Percentiles rank a stretch among this genome's conserved stretches.
phyloP scores from a whole-genome alignment of 2,329 filamentous ascomycete genomes.

The Phoma sp. region DNA sequence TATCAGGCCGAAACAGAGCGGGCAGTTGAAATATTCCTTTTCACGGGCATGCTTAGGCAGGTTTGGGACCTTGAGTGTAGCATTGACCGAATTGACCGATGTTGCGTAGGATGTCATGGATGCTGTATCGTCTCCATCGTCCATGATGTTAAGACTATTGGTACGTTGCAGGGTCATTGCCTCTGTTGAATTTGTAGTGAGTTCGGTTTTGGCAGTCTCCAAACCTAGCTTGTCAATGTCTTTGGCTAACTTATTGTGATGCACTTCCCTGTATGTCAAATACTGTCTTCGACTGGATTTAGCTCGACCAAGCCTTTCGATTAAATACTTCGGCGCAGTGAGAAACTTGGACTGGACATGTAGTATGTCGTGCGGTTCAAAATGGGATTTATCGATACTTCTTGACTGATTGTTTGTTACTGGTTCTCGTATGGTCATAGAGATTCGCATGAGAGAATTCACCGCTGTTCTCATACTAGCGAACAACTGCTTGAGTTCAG shows the following conservation, averaged over 20 bases:
- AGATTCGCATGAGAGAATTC: constrained; percentile 43
- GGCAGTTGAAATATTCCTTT: constrained; percentile 40
- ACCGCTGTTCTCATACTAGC: constrained; percentile 29
- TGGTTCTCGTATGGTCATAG: constrained; percentile 44
- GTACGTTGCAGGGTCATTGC: constrained; percentile 15
- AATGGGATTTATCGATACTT: constrained; percentile 37
- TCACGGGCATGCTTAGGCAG: constrained; percentile 31
- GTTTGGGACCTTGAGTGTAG: constrained; percentile 29
- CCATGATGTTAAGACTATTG: constrained; percentile 8
- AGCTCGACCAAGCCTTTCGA: constrained; percentile 38
- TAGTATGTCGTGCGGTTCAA: constrained; percentile 35
- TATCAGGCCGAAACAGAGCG: constrained; percentile 39
- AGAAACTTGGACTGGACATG: constrained; percentile 1
- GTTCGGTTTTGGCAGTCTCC: constrained; percentile 25
- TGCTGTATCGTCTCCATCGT: constrained; percentile 24
- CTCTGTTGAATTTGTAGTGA: constrained; percentile 30
- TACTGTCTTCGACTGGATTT: constrained; percentile 44
- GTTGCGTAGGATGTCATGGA: constrained; percentile 42
- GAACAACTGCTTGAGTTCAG: constrained; percentile 19
- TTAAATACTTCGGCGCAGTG: constrained; percentile 12
- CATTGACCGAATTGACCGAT: constrained; percentile 28
- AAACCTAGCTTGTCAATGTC: constrained; percentile 29
- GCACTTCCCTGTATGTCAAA: constrained; percentile 43
- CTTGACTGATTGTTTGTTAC: constrained; percentile 38
- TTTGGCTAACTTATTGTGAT: constrained; percentile 40